A percentile compares a stretch with the other conserved stretches of the same genome.
Conservation (phyloP, 352 stramenopile species). For the Phytophthora pini region DNA sequence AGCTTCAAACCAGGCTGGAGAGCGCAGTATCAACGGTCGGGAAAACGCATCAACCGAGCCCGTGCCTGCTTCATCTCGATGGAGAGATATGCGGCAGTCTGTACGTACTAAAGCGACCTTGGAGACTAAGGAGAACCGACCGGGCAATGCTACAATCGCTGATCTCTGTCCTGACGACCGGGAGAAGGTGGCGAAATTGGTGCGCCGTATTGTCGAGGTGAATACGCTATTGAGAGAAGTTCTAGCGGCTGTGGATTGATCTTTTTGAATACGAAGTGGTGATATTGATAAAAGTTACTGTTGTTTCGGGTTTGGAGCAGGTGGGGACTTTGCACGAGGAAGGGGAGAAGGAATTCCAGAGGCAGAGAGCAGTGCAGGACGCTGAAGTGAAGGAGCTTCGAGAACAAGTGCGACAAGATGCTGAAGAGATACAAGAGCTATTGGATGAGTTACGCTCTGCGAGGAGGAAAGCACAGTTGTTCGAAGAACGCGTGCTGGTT, state of each 20-base stretch:
- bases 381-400: slow-evolving; percentile 62
- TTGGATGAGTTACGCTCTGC: slow-evolving; percentile 52
- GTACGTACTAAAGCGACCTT: slow-evolving; percentile 64
- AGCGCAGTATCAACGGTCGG: slow-evolving; percentile 7
- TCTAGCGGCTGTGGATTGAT: slow-evolving; percentile 3
- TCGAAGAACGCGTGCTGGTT: slow-evolving; percentile 60
- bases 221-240: neutral
- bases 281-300: slow-evolving; percentile 12
- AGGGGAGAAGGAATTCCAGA: slow-evolving; percentile 54
- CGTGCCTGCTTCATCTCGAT: slow-evolving; percentile 47
- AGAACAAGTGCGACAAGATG: slow-evolving; percentile 48
- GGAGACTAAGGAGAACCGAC: slow-evolving; percentile 34
- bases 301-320: slow-evolving; percentile 21
- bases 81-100: slow-evolving; percentile 74
- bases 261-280: neutral
- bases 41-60: slow-evolving; percentile 10
- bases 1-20: slow-evolving; percentile 21
- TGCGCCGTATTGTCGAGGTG: slow-evolving; percentile 78
- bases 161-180: slow-evolving; percentile 80
- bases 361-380: slow-evolving; percentile 45
- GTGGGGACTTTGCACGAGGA: slow-evolving; percentile 64
- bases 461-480: slow-evolving; percentile 33
- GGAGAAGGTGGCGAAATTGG: slow-evolving; percentile 83
- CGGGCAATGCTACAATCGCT: slow-evolving; percentile 52
- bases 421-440: slow-evolving; percentile 58